phyloP scores from a whole-genome alignment of 2,329 filamentous ascomycete species.

The Ophiostoma sp. region DNA sequence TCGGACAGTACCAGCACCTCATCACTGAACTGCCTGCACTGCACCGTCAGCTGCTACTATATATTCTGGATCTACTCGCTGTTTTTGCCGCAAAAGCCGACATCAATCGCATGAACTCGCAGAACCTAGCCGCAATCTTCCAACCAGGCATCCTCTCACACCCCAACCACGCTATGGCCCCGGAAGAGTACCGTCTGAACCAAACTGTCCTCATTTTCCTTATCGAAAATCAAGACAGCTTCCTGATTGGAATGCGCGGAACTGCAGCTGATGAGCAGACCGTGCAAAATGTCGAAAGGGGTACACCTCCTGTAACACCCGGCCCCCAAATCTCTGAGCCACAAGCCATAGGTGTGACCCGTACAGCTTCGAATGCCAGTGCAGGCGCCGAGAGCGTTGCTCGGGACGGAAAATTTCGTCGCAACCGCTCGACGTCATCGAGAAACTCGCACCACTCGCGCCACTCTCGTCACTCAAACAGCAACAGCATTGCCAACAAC shows the following conservation, averaged over 20 bases:
- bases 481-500: slow-evolving; percentile 39
- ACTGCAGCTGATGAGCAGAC: slow-evolving; percentile 90
- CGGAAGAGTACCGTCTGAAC: slow-evolving; percentile 86
- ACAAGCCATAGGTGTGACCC: slow-evolving; percentile 51
- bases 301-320: slow-evolving; percentile 51
- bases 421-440: slow-evolving; percentile 92
- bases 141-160: slow-evolving; percentile 95
- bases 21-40: slow-evolving; percentile 90
- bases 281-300: slow-evolving; percentile 60
- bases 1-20: slow-evolving; percentile 75
- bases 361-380: slow-evolving; percentile 83
- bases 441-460: slow-evolving; percentile 67
- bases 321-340: slow-evolving; percentile 40
- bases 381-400: slow-evolving; percentile 81
- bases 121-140: slow-evolving; percentile 93
- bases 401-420: slow-evolving; percentile 69
- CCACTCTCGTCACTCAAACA: slow-evolving; percentile 68
- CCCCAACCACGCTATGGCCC: slow-evolving; percentile 90
- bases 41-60: slow-evolving; percentile 88
- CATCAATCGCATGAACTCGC: slow-evolving; percentile 91
- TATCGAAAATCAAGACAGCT: slow-evolving; percentile 97
- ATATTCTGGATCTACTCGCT: slow-evolving; percentile 90
- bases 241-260: slow-evolving; percentile 96
- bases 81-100: slow-evolving; percentile 97
- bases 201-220: slow-evolving; percentile 96